phyloP scores from a whole-genome alignment of 176 grass and related monocot genomes.

The Zoysia pacifica region DNA sequence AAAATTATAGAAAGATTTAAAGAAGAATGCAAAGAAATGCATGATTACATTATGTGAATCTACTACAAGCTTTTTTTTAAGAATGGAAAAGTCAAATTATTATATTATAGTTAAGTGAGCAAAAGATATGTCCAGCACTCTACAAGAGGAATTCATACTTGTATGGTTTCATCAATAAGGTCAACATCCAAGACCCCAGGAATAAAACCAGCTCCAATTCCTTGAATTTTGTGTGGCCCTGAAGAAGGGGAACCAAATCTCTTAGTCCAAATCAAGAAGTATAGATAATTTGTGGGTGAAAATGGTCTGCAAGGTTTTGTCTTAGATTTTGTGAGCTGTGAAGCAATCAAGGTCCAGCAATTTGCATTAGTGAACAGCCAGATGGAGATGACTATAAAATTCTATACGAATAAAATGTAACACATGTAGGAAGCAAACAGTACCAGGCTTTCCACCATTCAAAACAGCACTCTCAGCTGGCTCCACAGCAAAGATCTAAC shows the following conservation, averaged over 20 bases:
- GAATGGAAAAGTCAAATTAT: neutral
- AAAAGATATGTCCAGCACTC: neutral
- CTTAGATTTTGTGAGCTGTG: neutral
- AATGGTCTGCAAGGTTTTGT: slow-evolving; percentile 35
- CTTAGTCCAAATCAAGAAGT: slow-evolving; percentile 31
- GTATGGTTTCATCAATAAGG: slow-evolving; percentile 71
- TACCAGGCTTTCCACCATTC: slow-evolving; percentile 87
- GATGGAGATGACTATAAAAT: neutral
- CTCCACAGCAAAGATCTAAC: slow-evolving; percentile 81
- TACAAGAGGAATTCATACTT: slow-evolving; percentile 42
- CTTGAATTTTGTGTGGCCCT: slow-evolving; percentile 97
- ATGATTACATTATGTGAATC: neutral
- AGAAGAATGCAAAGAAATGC: slow-evolving; percentile 2
- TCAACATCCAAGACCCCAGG: slow-evolving; percentile 74
- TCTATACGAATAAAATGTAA: neutral
- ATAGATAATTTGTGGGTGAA: neutral
- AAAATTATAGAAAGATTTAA: slow-evolving; percentile 17
- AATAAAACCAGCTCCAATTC: slow-evolving; percentile 91
- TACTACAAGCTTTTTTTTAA: neutral
- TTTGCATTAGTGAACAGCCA: neutral
- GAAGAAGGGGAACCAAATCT: slow-evolving; percentile 12
- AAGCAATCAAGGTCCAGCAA: neutral
- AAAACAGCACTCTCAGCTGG: slow-evolving; percentile 83
- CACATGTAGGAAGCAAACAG: slow-evolving; percentile 13
- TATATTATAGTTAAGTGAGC: neutral